These are phyloP conservation scores for Diaporthe humulicola DNA, from an alignment of 2,329 filamentous ascomycete species.

Conservation along the genomic window DNA sequence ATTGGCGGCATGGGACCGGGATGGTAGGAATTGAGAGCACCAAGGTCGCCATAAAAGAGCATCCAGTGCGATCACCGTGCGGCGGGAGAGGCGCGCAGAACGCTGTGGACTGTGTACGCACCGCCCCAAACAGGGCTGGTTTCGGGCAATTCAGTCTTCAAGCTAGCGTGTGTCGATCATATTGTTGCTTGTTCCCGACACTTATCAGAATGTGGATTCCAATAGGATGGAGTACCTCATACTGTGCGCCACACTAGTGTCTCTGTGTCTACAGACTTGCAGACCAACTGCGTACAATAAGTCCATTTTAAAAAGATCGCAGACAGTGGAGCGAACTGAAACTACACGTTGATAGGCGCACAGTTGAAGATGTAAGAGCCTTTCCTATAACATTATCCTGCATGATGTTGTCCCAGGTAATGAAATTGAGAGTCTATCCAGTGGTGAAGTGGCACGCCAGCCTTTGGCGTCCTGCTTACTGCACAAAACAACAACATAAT, in stretches of 20 bases:
- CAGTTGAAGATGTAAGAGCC: not conserved
- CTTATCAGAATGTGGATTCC: not conserved
- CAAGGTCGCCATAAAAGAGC: not conserved
- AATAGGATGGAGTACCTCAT: not conserved
- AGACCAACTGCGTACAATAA: not conserved
- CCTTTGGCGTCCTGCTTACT: not conserved
- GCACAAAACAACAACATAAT: not conserved
- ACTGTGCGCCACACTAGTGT: not conserved
- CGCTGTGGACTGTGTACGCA: not conserved
- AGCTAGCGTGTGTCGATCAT: not conserved
- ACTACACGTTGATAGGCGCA: not conserved
- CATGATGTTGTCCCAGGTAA: not conserved
- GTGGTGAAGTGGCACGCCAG: not conserved
- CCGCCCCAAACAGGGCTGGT: not conserved
- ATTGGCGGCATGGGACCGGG: not conserved
- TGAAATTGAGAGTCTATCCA: not conserved
- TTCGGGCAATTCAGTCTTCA: not conserved
- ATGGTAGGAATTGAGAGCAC: not conserved
- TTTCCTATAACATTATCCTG: not conserved
- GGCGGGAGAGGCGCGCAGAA: not conserved
- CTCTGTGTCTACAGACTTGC: not conserved
- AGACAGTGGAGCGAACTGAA: not conserved
- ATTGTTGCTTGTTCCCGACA: not conserved
- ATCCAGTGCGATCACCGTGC: not conserved
- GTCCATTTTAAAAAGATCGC: not conserved